Evolutionary conservation across 164 flowering plant genomes (phyloP).

Genomic region (Sedum album): DNA sequence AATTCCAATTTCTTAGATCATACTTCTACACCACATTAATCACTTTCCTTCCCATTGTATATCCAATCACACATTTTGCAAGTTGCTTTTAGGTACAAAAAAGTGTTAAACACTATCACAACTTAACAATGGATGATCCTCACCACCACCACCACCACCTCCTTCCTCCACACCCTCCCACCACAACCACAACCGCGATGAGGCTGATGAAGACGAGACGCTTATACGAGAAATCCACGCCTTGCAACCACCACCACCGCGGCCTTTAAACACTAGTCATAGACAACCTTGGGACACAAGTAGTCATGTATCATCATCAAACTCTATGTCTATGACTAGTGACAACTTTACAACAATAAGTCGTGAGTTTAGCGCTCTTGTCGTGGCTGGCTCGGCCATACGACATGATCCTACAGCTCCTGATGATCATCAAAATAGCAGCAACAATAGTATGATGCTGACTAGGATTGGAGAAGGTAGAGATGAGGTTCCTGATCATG

Average conservation of each 20-base stretch:
- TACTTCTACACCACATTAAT: neutral
- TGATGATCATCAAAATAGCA: neutral
- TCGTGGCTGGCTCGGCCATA: constrained; percentile 36
- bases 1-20: constrained; percentile 2
- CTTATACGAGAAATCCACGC: constrained; percentile 66
- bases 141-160: neutral
- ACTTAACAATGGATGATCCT: constrained; percentile 26
- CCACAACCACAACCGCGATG: constrained; percentile 15
- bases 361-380: constrained; percentile 50
- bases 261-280: constrained; percentile 14
- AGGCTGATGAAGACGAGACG: constrained; percentile 13
- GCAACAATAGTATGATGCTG: constrained; percentile 13
- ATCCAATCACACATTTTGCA: neutral
- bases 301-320: constrained; percentile 36
- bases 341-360: constrained; percentile 52
- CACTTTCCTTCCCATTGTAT: neutral
- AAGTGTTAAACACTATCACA: neutral
- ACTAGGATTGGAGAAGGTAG: neutral
- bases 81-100: neutral
- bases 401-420: constrained; percentile 3
- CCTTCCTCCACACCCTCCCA: neutral
- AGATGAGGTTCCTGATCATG: neutral
- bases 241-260: constrained; percentile 31
- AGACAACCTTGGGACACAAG: constrained; percentile 45
- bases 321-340: constrained; percentile 27